Base-by-base conservation (phyloP, 352 stramenopile species). In the Globisporangium okanoganense region DNA sequence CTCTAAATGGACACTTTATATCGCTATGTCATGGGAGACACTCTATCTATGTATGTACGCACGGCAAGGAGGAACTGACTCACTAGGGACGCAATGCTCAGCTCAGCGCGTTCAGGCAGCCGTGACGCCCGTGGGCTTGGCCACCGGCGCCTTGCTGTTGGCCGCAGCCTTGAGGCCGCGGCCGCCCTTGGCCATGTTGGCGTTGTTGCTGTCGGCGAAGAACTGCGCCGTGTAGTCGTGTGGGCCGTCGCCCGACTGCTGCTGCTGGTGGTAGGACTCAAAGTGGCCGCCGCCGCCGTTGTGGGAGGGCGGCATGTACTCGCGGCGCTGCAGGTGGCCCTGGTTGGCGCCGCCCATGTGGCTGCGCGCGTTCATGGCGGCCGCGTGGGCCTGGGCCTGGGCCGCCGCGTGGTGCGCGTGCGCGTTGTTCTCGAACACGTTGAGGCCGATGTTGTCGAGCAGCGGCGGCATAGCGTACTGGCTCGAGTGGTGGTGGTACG, bases 151-250 rank as follows among this genome's bases (percentile, higher is more conserved):
- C 38, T 53, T 65, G 27, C 16, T 43, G 12, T 4, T 43, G 27
- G 47, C 14, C 14, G 47, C 22, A 33, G 63, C 67, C 58, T 72
- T 68, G 41, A 64, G 61, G 52, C 65, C 67, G 43, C 72, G 69
- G 10, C 38, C 16, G 38, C 54, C 40, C 60, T 83, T 87, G 71
- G 79, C 70, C 59, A 67, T 71, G 61, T 79, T 83, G 49, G 62
- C 66, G 55, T 56, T 62, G 50, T 31, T 58, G 43, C 47, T 67
- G 64, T 85, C 79, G 12, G 77, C 79, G 58, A 88, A 88, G 64
- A 88, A 88, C 61, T 88, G 79, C 36, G 79, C 76, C 44, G 79
- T 74, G 61, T 88, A 88, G 63, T 88, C 79, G 38, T 71, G 60
- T 5, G 75, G 70, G 7, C 65, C 69, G 7, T 67, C 67, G 24